Base-by-base conservation (phyloP, 352 stramenopile genomes). In the Phytopythium chamaehyphon region DNA sequence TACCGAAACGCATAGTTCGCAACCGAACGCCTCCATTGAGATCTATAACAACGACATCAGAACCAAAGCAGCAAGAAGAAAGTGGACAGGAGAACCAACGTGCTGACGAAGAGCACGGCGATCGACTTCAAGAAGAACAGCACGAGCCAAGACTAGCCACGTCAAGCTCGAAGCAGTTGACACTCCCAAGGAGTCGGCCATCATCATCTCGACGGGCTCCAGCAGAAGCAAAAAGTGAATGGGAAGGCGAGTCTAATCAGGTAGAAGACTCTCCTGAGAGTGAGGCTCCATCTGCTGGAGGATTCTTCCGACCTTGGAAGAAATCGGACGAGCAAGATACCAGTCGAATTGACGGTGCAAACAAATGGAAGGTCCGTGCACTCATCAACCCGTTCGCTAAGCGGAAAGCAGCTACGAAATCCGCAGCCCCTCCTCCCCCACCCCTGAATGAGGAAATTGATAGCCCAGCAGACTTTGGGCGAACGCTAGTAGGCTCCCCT, bases 301-400 rank as follows among this genome's bases (percentile, higher is more conserved):
- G 73, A 18, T 88, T 73, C 49, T 84, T 88, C 36, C 71, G 69
- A 0, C 61, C 69, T 5, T 88, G 76, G 76, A 88, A 86, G 46
- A 76, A 77, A 21, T 35, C 50, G 37, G 45, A 16, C 6, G 8
- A 8, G n/a, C 47, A 62, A 39, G 49, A 59, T n/a, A 19, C 16
- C 12, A 9, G 26, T n/a, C 51, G 57, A 12, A 58, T 58, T 43
- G 62, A 71, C 28, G 61, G 48, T 18, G 37, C 11, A 14, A 90
- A 90, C 61, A 90, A 90, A 48, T 90, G 79, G 79, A 86, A 83
- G 57, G 68, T 69, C n/a, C 70, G 79, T 1, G 79, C 79, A 11
- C 58, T 90, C 12, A 56, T 80, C 18, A 83, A 90, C 59, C 79
- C 79, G 16, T 90, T 90, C 53, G 79, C 76, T 31, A 86, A 83